Percentiles rank a stretch among this genome's conserved stretches.
Evolutionary conservation across 2,329 filamentous ascomycete genomes (phyloP).

Genomic region (Furcasterigmium furcatum): DNA sequence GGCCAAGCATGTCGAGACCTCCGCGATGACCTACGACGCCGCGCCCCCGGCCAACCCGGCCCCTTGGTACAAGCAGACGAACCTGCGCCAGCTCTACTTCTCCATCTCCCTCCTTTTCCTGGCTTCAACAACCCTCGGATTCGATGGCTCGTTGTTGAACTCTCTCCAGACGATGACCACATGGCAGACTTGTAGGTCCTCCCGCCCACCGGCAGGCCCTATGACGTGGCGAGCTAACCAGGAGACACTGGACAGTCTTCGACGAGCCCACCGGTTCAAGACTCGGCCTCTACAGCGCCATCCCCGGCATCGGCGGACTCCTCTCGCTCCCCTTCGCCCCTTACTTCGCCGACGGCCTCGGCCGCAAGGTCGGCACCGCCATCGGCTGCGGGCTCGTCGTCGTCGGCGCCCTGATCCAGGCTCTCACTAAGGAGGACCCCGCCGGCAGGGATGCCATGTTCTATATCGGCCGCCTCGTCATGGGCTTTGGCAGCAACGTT

Average conservation of each 20-base stretch:
- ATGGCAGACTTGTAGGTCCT: constrained; percentile 34
- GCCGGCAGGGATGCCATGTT: constrained; percentile 25
- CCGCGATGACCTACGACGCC: background rate
- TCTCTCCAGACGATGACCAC: constrained; percentile 38
- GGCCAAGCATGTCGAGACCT: background rate
- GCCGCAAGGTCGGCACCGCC: constrained; percentile 41
- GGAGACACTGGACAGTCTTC: no score
- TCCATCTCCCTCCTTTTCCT: constrained; percentile 27
- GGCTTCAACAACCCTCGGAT: constrained; percentile 29
- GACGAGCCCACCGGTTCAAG: constrained; percentile 26
- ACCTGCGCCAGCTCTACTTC: constrained; percentile 25
- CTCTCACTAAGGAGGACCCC: constrained; percentile 35
- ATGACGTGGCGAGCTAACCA: no score
- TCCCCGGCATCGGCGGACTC: constrained; percentile 45
- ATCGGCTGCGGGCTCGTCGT: constrained; percentile 44
- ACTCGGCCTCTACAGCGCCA: constrained; percentile 40
- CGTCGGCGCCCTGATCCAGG: constrained; percentile 36
- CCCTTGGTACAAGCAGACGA: constrained; percentile 24
- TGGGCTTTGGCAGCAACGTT: constrained; percentile 48
- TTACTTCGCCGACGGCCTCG: constrained; percentile 38
- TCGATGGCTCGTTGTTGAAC: constrained; percentile 42
- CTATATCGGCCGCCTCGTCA: constrained; percentile 48
- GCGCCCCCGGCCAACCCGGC: background rate
- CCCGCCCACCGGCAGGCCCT: constrained; percentile 9
- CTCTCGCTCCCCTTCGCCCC: constrained; percentile 43